Evolutionary conservation across 305 asterid species (phyloP), one percentile per base, ranked within the genome.

Genomic region (Ajuga reptans): DNA sequence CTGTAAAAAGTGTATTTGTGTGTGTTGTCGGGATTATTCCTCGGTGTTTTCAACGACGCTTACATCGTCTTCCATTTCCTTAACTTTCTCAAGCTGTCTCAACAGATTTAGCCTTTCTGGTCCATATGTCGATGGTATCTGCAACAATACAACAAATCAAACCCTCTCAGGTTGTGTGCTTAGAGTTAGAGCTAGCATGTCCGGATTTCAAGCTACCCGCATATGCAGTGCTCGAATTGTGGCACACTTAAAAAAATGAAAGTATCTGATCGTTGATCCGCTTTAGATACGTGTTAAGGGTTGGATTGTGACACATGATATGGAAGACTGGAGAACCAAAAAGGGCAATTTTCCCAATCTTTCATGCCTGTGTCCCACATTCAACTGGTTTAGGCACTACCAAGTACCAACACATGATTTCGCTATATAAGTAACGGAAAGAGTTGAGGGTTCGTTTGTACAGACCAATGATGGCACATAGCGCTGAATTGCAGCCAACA

Each of bases 401-500:
- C 4, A 31, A 3, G 3, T 31, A 5, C 36, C 4, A 31, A 5
- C 36, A 31, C 6, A 5, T 0, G 39, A 33, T 5, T 36, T 36
- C 52, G 12, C 63, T 68, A 69, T 67, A 50, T 52, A 15, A 42
- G 69, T 27, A 31, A 14, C 54, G 42, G 53, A 71, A 46, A 7
- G 8, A 39, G 52, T 15, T 53, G 36, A 61, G 66, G 60, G 59
- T 29, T 70, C 45, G 24, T 33, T 45, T 64, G 27, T 68, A 82
- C 92, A 47, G 67, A 90, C 99, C 95, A 93, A 77, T 66, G 87
- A 60, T 18, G 99, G 97, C 42, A 87, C 83, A 14, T 93, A 93
- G 75, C 95, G 87, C 72, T 89, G 99, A 72, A 93, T 93, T 75
- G 96, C 97, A 63, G 99, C 96, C 79, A 84, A 57, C 83, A 84